Base-by-base conservation (phyloP, 73 alveolate genomes). In the Blepharisma stoltei region DNA sequence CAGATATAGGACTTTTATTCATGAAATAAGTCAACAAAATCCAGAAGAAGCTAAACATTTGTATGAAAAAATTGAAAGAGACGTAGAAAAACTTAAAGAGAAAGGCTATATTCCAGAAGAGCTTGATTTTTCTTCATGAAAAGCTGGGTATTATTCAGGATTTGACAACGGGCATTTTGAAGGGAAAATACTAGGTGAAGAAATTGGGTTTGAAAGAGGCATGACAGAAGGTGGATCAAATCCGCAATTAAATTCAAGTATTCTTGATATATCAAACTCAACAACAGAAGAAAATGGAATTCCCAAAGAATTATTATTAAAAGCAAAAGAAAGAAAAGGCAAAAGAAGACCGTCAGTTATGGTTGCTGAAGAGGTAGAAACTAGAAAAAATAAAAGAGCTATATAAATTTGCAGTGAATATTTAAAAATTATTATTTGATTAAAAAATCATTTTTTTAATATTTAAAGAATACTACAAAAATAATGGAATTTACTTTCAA, bases 111-210 rank as follows among this genome's bases (percentile, higher is more conserved):
- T 60, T 8, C 14, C 14, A 8, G 11, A 11, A 20, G 73, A 60
- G 4, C 18, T 25, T 9, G 73, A 60, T 14, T 14, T 60, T 25
- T n/a, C 14, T 38, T 14, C 48, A 14, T 60, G 73, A 38, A 60
- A 60, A 60, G 23, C 14, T 25, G 73, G 73, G 37, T 60, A 60
- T 25, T 60, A 60, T 25, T 60, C 14, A 8, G 73, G 73, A 9
- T 60, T 14, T 60, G 73, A 60, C 2, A 60, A 60, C 14, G 73
- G 73, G 48, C 14, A 60, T 14, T 18, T 8, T 25, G 73, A 60
- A 8, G 73, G 18, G 2, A 52, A 14, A 52, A 20, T 52, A 52
- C 23, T 20, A 52, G 66, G 27, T 1, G 66, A 52, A 52, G 66
- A 52, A 4, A 14, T 60, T 25, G 18, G 18, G 0, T 8, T 9